phyloP scores from a whole-genome alignment of 2,329 filamentous ascomycete species.

The Coniosporium tulheliwenetii region DNA sequence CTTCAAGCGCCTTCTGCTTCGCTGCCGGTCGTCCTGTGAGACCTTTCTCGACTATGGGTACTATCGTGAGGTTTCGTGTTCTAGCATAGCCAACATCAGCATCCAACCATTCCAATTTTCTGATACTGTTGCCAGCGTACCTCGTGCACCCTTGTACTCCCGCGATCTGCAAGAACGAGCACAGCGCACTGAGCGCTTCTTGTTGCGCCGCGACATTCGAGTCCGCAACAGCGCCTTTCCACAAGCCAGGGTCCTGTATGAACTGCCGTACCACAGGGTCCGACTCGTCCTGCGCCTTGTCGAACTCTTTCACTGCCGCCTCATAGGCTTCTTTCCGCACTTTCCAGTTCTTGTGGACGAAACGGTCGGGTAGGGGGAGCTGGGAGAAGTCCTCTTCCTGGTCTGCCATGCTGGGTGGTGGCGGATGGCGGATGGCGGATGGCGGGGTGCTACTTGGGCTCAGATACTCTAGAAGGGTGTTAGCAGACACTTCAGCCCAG shows the following conservation, averaged over 20 bases:
- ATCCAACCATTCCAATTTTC: background rate
- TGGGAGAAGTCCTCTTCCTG: constrained; percentile 70
- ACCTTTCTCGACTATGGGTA: constrained; percentile 79
- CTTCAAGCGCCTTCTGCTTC: constrained; percentile 76
- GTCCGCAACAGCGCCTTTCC: constrained; percentile 86
- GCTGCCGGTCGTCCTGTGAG: constrained; percentile 74
- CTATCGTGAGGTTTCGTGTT: constrained; percentile 60
- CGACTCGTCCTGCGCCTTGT: constrained; percentile 67
- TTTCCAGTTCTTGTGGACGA: constrained; percentile 93
- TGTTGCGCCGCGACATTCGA: constrained; percentile 95
- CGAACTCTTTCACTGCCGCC: constrained; percentile 76
- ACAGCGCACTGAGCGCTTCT: constrained; percentile 76
- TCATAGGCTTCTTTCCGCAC: constrained; percentile 91
- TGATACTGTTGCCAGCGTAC: constrained; percentile 16
- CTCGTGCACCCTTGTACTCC: constrained; percentile 64
- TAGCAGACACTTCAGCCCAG: background rate
- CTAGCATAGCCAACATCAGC: constrained; percentile 21
- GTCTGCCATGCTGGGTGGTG: constrained; percentile 50
- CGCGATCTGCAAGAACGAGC: constrained; percentile 83
- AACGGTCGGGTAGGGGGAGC: constrained; percentile 64
- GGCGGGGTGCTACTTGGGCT: background rate
- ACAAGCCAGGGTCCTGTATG: constrained; percentile 65
- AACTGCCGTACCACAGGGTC: constrained; percentile 81
- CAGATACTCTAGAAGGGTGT: background rate
- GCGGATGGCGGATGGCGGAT: no score